Evolutionary conservation across 2,329 filamentous ascomycete genomes (phyloP).

Genomic region (Penicillium paneum): DNA sequence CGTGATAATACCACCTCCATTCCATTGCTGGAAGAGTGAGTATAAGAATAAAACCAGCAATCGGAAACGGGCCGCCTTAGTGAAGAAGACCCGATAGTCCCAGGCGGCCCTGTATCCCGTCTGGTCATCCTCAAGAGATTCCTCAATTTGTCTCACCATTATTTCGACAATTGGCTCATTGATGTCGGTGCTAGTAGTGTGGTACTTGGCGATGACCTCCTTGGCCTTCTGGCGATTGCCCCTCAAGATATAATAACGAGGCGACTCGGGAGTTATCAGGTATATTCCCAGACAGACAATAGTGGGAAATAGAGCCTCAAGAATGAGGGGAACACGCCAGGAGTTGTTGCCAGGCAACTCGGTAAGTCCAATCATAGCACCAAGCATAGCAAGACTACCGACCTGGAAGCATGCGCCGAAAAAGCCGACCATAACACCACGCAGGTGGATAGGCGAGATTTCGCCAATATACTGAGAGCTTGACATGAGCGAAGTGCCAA

Average conservation of each 20-base stretch:
- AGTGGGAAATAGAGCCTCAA: conserved; percentile 49
- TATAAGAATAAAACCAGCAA: conserved; percentile 47
- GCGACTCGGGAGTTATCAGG: conserved; percentile 38
- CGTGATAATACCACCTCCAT: conserved; percentile 47
- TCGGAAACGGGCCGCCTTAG: conserved; percentile 43
- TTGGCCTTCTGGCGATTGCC: conserved; percentile 35
- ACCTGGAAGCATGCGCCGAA: conserved; percentile 50
- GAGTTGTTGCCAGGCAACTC: conserved; percentile 38
- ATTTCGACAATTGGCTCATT: conserved; percentile 45
- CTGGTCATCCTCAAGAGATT: conserved; percentile 42
- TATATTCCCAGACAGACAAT: conserved; percentile 48
- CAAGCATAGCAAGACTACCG: conserved; percentile 44
- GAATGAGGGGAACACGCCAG: conserved; percentile 43
- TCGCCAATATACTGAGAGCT: conserved; percentile 43
- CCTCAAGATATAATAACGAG: conserved; percentile 36
- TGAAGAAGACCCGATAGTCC: conserved; percentile 50
- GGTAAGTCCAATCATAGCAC: conserved; percentile 44
- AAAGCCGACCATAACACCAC: conserved; percentile 47
- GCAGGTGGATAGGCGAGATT: conserved; percentile 32
- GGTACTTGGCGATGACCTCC: conserved; percentile 40
- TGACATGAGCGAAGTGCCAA: conserved; percentile 38
- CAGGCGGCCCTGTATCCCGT: conserved; percentile 41
- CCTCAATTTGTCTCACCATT: conserved; percentile 45
- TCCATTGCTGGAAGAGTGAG: conserved; percentile 49
- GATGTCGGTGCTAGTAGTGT: conserved; percentile 42